A percentile compares a stretch with the other conserved stretches of the same genome.
Conservation (phyloP, 768 basidiomycete species). For the Leccinum disarticulatum region DNA sequence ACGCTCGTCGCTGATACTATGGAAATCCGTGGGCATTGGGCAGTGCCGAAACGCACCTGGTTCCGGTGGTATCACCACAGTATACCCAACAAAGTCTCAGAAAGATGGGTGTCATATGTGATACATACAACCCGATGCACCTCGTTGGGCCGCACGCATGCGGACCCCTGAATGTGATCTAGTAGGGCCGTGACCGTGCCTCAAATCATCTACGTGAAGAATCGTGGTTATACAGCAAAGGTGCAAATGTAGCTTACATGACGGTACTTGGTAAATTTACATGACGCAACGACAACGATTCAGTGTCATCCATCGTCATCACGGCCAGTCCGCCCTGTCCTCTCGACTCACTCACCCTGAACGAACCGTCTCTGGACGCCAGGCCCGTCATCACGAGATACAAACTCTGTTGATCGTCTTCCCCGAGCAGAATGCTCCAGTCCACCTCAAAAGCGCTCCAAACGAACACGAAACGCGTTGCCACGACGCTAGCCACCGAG, state of each 20-base stretch:
- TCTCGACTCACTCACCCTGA: not conserved
- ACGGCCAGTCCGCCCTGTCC: not conserved
- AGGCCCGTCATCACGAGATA: constrained; percentile 30
- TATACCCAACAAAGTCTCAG: no score
- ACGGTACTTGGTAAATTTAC: not conserved
- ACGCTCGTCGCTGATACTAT: not conserved
- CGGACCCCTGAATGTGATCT: no score
- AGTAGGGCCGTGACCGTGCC: no score
- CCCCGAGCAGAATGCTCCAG: constrained; percentile 28
- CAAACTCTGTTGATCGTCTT: constrained; percentile 35
- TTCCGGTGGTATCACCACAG: no score
- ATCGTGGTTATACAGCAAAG: no score
- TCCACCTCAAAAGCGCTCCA: constrained; percentile 30
- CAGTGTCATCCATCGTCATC: not conserved
- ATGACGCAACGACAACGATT: not conserved
- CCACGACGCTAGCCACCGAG: constrained; percentile 15
- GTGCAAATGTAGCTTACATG: not conserved
- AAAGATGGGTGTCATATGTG: no score
- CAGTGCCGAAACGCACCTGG: no score
- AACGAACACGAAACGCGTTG: constrained; percentile 27
- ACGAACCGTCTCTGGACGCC: constrained; percentile 5
- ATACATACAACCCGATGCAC: no score
- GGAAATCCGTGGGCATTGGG: not conserved
- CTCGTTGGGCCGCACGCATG: no score
- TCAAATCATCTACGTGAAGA: no score